Percentiles rank a stretch among this genome's conserved stretches.
Evolutionary conservation across 345 rosid genomes (phyloP).

Genomic region (Firmiana major): DNA sequence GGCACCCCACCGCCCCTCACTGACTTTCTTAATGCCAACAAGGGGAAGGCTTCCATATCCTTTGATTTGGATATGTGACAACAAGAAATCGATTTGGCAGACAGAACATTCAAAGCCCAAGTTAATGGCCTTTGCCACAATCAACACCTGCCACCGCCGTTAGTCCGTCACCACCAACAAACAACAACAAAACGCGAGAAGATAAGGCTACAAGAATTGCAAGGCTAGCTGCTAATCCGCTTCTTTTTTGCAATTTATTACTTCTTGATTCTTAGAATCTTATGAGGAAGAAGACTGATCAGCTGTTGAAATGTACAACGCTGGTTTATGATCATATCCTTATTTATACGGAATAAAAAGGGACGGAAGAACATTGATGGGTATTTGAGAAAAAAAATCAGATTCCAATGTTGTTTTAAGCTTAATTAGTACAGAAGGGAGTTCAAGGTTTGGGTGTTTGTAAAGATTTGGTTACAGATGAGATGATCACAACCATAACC

Average conservation of each 20-base stretch:
- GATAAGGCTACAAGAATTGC: not conserved
- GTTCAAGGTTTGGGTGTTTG: not conserved
- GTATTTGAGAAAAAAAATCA: not conserved
- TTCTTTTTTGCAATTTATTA: not conserved
- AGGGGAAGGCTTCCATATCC: conserved; percentile 42
- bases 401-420: not conserved
- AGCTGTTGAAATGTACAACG: not conserved
- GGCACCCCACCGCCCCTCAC: conserved; percentile 25
- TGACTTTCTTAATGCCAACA: conserved; percentile 27
- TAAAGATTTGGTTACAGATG: conserved; percentile 4
- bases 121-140: not conserved
- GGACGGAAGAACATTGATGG: not conserved
- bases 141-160: not conserved
- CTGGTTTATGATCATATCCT: not conserved
- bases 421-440: not conserved
- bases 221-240: conserved; percentile 11
- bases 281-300: not conserved
- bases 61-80: conserved; percentile 42
- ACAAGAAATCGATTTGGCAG: not conserved
- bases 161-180: not conserved
- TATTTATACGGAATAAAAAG: not conserved
- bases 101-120: not conserved
- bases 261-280: not conserved
- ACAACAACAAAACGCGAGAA: not conserved
- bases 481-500: not conserved